phyloP scores from a whole-genome alignment of 352 stramenopile genomes.

The Pythium scleroteichum region DNA sequence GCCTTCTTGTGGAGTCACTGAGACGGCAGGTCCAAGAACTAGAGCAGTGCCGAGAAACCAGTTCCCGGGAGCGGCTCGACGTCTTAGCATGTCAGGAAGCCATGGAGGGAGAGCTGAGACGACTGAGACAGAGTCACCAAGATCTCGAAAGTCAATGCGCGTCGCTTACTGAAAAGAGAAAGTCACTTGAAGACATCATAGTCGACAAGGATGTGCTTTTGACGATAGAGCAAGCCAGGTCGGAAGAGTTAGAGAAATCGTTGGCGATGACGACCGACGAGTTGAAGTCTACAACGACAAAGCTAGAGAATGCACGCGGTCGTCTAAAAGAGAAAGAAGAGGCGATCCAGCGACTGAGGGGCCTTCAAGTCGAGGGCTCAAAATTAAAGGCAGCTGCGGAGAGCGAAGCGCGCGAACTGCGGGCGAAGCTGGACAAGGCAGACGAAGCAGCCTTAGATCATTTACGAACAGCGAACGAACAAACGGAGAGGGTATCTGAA shows the following conservation, averaged over 20 bases:
- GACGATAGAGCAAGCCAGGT: too few relatives aligned
- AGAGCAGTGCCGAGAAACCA: conserved; percentile 24
- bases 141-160: not conserved
- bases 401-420: too few relatives aligned
- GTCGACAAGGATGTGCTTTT: too few relatives aligned
- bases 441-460: too few relatives aligned
- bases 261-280: not conserved
- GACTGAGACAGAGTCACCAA: not conserved
- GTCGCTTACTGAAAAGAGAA: not conserved
- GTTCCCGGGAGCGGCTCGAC: not conserved
- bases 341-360: too few relatives aligned
- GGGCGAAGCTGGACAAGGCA: too few relatives aligned
- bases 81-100: conserved; percentile 4
- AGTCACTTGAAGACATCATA: not conserved
- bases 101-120: conserved; percentile 3
- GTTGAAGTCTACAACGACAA: not conserved
- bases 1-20: conserved; percentile 33
- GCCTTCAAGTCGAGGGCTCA: too few relatives aligned
- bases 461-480: too few relatives aligned
- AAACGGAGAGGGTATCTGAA: too few relatives aligned
- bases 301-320: not conserved
- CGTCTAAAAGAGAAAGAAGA: too few relatives aligned
- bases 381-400: too few relatives aligned
- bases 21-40: conserved; percentile 38
- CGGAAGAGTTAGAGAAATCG: not conserved